Conservation (phyloP, 352 stramenopile genomes). For the Vaucheria bursata region DNA sequence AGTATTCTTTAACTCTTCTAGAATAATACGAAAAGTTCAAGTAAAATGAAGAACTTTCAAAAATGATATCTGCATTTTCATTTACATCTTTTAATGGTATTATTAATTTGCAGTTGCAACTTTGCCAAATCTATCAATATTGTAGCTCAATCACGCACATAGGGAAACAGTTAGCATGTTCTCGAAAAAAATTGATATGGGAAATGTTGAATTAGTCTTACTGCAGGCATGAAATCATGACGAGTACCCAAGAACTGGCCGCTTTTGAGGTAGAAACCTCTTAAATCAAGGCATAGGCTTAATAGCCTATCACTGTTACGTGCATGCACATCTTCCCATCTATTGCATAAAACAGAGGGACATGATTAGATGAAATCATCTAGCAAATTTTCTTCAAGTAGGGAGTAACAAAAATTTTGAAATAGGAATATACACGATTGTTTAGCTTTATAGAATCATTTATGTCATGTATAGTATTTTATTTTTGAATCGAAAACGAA, state of each 20-base stretch:
- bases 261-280: slow-evolving; percentile 54
- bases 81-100: too few relatives aligned
- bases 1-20: too few relatives aligned
- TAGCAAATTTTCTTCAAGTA: neutral
- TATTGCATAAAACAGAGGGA: slow-evolving; percentile 6
- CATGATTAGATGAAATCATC: neutral
- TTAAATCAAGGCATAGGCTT: slow-evolving; percentile 49
- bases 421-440: neutral
- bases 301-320: slow-evolving; percentile 50
- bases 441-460: neutral
- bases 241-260: slow-evolving; percentile 52
- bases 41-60: too few relatives aligned
- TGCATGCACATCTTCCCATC: slow-evolving; percentile 48
- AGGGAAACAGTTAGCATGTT: too few relatives aligned
- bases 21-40: too few relatives aligned
- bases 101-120: too few relatives aligned
- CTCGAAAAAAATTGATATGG: too few relatives aligned
- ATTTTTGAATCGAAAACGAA: too few relatives aligned
- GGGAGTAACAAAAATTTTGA: neutral
- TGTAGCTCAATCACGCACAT: too few relatives aligned
- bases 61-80: too few relatives aligned
- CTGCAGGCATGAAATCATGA: slow-evolving; percentile 53
- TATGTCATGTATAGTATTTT: too few relatives aligned
- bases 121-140: too few relatives aligned
- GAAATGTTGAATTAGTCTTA: slow-evolving; percentile 35